Percentiles rank a stretch among this genome's conserved stretches.
Conservation (phyloP, 2,329 filamentous ascomycete species). For the Zalaria obscura region DNA sequence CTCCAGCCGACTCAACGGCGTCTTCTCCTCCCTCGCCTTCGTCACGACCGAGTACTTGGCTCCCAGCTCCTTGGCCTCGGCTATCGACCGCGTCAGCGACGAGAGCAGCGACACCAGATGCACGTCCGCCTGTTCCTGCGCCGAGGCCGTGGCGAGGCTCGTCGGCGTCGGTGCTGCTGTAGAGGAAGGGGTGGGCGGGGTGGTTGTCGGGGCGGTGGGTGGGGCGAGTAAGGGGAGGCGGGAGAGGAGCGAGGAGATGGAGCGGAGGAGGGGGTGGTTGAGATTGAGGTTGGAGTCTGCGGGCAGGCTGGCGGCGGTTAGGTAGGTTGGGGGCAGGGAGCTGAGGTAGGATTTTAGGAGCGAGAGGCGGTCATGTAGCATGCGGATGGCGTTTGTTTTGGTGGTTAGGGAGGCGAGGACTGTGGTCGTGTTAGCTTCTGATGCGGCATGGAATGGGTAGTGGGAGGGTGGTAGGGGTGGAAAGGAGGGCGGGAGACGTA, state of each 20-base stretch:
- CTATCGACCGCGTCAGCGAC: conserved; percentile 57
- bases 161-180: conserved; percentile 46
- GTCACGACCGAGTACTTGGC: conserved; percentile 48
- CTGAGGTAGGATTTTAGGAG: conserved; percentile 56
- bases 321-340: conserved; percentile 51
- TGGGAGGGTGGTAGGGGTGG: conserved; percentile 1
- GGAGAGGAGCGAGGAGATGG: conserved; percentile 72
- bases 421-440: conserved; percentile 10
- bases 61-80: conserved; percentile 57
- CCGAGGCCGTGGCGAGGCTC: conserved; percentile 26
- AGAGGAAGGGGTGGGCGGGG: conserved; percentile 43
- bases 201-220: conserved; percentile 51
- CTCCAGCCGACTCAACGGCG: neutral
- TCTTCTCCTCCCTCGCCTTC: conserved; percentile 22
- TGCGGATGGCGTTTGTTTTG: conserved; percentile 86
- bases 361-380: conserved; percentile 53
- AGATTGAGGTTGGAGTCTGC: conserved; percentile 22
- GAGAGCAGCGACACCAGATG: conserved; percentile 64
- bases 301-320: conserved; percentile 31
- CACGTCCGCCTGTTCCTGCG: conserved; percentile 73
- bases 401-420: conserved; percentile 59
- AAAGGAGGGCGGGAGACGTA: conserved; percentile 17
- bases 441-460: conserved; percentile 5
- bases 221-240: conserved; percentile 73
- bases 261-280: conserved; percentile 64